phyloP scores from a whole-genome alignment of 148 eudicot genomes.

The Cornus florida region DNA sequence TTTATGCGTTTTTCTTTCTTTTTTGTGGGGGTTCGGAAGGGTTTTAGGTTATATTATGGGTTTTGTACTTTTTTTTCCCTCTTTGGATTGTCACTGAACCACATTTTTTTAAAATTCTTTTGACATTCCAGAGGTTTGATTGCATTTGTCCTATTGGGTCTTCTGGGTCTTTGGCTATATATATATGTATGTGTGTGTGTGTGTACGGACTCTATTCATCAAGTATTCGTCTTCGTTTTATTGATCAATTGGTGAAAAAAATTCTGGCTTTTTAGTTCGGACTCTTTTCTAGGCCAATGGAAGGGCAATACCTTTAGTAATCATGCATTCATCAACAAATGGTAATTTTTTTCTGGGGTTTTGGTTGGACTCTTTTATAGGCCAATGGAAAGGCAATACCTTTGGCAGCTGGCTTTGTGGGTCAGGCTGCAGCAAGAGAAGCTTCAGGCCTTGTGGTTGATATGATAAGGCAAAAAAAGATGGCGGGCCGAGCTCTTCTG shows the following conservation, averaged over 20 bases:
- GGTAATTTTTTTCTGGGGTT: neutral
- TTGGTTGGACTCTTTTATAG: constrained; percentile 25
- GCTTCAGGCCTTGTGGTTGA: constrained; percentile 95
- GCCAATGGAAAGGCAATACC: constrained; percentile 68
- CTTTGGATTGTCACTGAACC: neutral
- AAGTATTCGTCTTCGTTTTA: neutral
- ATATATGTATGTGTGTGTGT: neutral
- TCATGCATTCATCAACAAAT: no score
- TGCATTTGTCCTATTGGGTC: neutral
- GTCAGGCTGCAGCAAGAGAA: constrained; percentile 86
- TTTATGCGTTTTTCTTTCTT: neutral
- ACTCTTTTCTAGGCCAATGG: no score
- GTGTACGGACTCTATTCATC: neutral
- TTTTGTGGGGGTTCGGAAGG: neutral
- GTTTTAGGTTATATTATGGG: constrained; percentile 11
- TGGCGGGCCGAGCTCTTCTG: constrained; percentile 93
- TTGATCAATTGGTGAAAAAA: neutral
- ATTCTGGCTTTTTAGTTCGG: no score
- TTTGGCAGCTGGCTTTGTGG: constrained; percentile 91
- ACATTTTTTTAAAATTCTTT: neutral
- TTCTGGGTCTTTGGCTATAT: neutral
- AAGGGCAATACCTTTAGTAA: no score
- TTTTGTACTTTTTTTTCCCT: constrained; percentile 10
- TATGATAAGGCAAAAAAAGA: constrained; percentile 95
- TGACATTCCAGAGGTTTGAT: neutral